phyloP scores from a whole-genome alignment of 371 early-diverging fungal genomes.

The Funneliformis caledonium region DNA sequence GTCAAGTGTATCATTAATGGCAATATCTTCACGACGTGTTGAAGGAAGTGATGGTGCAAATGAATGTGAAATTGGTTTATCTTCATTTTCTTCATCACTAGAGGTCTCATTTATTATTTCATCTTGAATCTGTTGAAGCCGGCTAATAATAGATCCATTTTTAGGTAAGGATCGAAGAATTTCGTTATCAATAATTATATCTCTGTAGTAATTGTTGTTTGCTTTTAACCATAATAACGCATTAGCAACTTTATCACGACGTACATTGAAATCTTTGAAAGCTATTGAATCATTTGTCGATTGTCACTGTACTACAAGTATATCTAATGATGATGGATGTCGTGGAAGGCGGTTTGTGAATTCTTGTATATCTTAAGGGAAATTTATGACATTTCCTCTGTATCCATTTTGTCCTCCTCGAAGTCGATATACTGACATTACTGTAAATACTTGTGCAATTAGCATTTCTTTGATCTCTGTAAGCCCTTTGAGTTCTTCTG shows the following conservation, averaged over 20 bases:
- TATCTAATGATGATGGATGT: too few relatives aligned
- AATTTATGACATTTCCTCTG: too few relatives aligned
- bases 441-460: too few relatives aligned
- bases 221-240: constrained; percentile 7
- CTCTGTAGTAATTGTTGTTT: too few relatives aligned
- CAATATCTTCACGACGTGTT: neutral
- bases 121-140: neutral
- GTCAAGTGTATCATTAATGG: neutral
- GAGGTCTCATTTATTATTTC: neutral
- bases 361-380: constrained; percentile 9
- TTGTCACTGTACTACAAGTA: neutral
- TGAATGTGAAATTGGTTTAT: neutral
- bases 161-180: too few relatives aligned
- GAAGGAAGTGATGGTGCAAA: neutral
- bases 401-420: too few relatives aligned
- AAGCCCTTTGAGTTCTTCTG: too few relatives aligned
- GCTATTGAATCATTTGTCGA: neutral
- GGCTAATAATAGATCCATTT: too few relatives aligned
- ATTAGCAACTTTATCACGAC: neutral
- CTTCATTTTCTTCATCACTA: neutral
- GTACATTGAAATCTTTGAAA: constrained; percentile 5
- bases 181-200: too few relatives aligned
- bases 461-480: too few relatives aligned
- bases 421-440: too few relatives aligned
- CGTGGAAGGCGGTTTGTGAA: neutral